Percentiles rank a stretch among this genome's conserved stretches.
phyloP scores from a whole-genome alignment of 2,329 filamentous ascomycete genomes.

The Hymenoscyphus fraxineus region DNA sequence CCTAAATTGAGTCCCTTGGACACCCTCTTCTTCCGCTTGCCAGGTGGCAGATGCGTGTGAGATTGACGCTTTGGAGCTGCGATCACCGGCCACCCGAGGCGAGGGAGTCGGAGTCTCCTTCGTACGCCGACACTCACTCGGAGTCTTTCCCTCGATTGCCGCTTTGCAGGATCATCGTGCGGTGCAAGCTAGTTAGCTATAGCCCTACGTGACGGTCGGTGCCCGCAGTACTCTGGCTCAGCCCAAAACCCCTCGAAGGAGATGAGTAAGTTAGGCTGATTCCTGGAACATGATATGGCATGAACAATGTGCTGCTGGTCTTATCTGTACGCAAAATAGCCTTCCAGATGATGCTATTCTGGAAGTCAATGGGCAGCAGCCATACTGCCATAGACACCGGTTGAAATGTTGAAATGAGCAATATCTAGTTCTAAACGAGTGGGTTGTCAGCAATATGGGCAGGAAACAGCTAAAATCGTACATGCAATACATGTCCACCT shows the following conservation, averaged over 20 bases:
- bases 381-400: background rate
- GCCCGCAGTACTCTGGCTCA: background rate
- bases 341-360: background rate
- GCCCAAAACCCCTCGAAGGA: background rate
- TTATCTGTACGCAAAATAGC: background rate
- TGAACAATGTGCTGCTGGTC: background rate
- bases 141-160: background rate
- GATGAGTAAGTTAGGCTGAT: slow-evolving; percentile 2
- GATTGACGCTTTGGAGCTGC: background rate
- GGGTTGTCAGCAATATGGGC: background rate
- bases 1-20: background rate
- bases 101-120: background rate
- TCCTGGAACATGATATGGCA: background rate
- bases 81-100: background rate
- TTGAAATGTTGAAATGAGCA: background rate
- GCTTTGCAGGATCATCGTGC: slow-evolving; percentile 1
- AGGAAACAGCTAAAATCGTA: background rate
- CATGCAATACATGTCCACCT: background rate
- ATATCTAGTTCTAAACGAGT: background rate
- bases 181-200: background rate
- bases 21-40: background rate
- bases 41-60: background rate
- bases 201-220: slow-evolving; percentile 1
- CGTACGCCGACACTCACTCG: background rate
- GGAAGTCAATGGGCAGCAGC: background rate